A percentile compares a stretch with the other conserved stretches of the same genome.
Conservation (phyloP, 139 green algal genomes). For the Chlamydomonas applanata region DNA sequence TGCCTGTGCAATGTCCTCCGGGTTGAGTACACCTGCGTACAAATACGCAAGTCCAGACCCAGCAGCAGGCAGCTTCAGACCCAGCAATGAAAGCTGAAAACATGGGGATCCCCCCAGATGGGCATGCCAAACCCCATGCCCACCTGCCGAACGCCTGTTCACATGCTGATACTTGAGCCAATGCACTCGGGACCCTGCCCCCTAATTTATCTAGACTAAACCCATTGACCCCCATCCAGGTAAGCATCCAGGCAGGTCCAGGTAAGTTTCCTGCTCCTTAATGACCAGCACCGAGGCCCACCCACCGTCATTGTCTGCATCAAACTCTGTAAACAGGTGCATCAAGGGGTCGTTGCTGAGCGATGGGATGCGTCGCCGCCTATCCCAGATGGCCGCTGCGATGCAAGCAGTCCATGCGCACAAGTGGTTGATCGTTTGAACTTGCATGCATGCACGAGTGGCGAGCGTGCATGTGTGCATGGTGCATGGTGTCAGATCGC, state of each 20-base stretch:
- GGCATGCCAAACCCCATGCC: too few relatives aligned
- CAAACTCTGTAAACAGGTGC: not conserved
- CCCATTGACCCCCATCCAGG: too few relatives aligned
- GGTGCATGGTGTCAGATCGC: too few relatives aligned
- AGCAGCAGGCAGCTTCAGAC: not conserved
- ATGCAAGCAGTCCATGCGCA: too few relatives aligned
- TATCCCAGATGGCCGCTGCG: not conserved
- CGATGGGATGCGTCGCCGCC: not conserved
- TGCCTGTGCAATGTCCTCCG: not conserved
- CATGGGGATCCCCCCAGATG: too few relatives aligned
- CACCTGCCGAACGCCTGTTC: too few relatives aligned
- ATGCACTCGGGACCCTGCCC: too few relatives aligned
- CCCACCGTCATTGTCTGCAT: not conserved
- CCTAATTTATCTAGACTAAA: too few relatives aligned
- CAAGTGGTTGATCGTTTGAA: too few relatives aligned
- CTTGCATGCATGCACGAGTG: not conserved
- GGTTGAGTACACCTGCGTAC: not conserved
- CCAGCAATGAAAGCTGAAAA: not conserved
- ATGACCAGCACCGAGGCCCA: not conserved
- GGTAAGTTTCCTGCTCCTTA: too few relatives aligned
- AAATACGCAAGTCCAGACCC: not conserved
- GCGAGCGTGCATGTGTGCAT: not conserved
- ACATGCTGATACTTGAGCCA: too few relatives aligned
- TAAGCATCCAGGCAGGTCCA: too few relatives aligned
- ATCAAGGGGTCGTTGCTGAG: not conserved